phyloP scores from a whole-genome alignment of 768 basidiomycete genomes.

The Collybia mongolica region DNA sequence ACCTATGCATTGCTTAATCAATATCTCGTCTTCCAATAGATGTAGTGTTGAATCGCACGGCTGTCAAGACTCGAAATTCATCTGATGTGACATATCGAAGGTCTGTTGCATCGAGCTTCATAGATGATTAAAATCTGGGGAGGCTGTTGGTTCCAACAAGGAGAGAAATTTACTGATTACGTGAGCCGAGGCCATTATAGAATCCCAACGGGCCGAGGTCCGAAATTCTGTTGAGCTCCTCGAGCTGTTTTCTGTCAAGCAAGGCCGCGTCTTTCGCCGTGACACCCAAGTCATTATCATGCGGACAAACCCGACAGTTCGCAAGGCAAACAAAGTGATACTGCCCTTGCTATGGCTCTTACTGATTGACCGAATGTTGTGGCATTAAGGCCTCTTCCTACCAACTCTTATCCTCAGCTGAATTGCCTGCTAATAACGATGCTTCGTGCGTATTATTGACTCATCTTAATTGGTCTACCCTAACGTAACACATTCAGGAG shows the following conservation, averaged over 20 bases:
- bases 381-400: constrained; percentile 11
- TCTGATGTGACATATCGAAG: constrained; percentile 89
- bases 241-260: not conserved
- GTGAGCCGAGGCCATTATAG: constrained; percentile 5
- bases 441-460: no score
- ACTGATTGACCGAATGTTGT: no score
- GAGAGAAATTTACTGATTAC: constrained; percentile 1
- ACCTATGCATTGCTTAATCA: constrained; percentile 47
- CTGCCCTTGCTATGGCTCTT: no score
- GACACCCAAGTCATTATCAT: not conserved
- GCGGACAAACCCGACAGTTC: constrained; percentile 7
- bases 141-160: not conserved
- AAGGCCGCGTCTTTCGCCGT: not conserved
- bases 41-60: constrained; percentile 45
- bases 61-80: constrained; percentile 95
- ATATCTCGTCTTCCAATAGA: not conserved
- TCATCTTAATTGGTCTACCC: not conserved
- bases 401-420: constrained; percentile 9
- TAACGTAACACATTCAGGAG: constrained; percentile 12
- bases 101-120: constrained; percentile 96
- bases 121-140: constrained; percentile 27
- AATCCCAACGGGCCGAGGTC: not conserved
- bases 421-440: not conserved
- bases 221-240: not conserved
- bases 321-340: constrained; percentile 16